Evolutionary conservation across 352 stramenopile species (phyloP).

Genomic region (Pilasporangium apinafurcum): DNA sequence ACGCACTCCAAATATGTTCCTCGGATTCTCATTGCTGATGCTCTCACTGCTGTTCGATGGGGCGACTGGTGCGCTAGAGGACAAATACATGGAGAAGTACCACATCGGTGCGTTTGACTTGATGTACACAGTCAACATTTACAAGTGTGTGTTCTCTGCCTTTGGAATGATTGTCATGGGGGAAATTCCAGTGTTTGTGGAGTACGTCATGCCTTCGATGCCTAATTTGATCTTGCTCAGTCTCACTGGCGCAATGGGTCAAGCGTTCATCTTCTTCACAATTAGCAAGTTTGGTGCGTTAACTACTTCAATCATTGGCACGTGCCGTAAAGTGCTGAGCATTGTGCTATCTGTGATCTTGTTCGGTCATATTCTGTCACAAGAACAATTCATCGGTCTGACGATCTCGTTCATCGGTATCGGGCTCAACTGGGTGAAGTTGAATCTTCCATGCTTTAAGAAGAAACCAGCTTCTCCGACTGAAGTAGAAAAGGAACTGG

Average conservation of each 20-base stretch:
- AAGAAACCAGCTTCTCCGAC: not conserved
- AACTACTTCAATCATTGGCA: constrained; percentile 82
- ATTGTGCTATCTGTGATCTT: constrained; percentile 81
- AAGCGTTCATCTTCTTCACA: constrained; percentile 85
- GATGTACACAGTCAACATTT: constrained; percentile 86
- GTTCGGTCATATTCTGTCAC: constrained; percentile 70
- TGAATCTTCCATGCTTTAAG: constrained; percentile 45
- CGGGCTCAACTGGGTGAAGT: constrained; percentile 70
- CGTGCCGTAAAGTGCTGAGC: constrained; percentile 80
- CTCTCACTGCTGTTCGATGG: constrained; percentile 77
- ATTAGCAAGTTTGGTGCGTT: constrained; percentile 83
- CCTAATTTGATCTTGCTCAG: constrained; percentile 68
- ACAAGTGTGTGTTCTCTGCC: constrained; percentile 67
- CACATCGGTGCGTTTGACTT: constrained; percentile 80
- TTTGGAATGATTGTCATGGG: constrained; percentile 67
- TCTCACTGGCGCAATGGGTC: constrained; percentile 64
- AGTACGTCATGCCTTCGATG: constrained; percentile 49
- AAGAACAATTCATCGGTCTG: constrained; percentile 61
- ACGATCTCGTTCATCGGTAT: constrained; percentile 65
- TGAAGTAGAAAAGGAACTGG: constrained; percentile 14
- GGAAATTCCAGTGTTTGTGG: constrained; percentile 56
- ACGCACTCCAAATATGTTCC: constrained; percentile 53
- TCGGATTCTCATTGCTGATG: constrained; percentile 60
- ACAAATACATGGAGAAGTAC: constrained; percentile 80
- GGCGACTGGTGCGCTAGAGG: constrained; percentile 69